Percentiles rank a stretch among this genome's conserved stretches.
These are phyloP conservation scores for Citrus trifoliata DNA, from an alignment of 345 rosid species.

Conservation along the genomic window DNA sequence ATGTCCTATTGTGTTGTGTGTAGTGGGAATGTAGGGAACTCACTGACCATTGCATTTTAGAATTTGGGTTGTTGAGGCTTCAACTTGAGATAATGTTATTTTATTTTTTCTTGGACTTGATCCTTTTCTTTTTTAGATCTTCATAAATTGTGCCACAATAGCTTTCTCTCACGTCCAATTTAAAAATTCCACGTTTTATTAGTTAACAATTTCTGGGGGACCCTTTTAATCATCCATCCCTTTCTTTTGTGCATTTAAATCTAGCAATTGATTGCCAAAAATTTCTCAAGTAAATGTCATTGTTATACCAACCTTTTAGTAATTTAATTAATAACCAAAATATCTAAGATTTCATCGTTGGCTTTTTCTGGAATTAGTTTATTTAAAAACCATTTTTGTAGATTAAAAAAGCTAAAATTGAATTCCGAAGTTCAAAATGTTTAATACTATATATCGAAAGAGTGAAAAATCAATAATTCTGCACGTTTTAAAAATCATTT, in stretches of 20 bases:
- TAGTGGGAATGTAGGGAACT: slow-evolving; percentile 6
- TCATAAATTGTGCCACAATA: not conserved
- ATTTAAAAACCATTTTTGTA: not conserved
- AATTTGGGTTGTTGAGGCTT: not conserved
- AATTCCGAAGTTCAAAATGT: not conserved
- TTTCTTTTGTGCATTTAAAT: not conserved
- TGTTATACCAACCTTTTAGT: not conserved
- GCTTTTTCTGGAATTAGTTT: not conserved
- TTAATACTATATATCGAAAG: not conserved
- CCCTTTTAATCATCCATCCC: not conserved
- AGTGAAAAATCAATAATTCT: not conserved
- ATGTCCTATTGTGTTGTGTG: not conserved
- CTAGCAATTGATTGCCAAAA: not conserved
- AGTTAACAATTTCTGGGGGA: not conserved
- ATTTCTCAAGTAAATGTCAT: not conserved
- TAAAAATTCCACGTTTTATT: not conserved
- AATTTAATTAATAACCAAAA: not conserved
- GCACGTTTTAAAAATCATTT: not conserved
- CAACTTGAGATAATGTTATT: not conserved
- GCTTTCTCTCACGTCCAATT: not conserved
- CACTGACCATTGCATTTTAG: not conserved
- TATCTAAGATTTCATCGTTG: not conserved
- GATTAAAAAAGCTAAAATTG: no score
- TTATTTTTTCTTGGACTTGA: not conserved
- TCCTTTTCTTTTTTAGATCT: not conserved